Base-by-base conservation (phyloP, 352 stramenopile species). In the Globisporangium paddicum region DNA sequence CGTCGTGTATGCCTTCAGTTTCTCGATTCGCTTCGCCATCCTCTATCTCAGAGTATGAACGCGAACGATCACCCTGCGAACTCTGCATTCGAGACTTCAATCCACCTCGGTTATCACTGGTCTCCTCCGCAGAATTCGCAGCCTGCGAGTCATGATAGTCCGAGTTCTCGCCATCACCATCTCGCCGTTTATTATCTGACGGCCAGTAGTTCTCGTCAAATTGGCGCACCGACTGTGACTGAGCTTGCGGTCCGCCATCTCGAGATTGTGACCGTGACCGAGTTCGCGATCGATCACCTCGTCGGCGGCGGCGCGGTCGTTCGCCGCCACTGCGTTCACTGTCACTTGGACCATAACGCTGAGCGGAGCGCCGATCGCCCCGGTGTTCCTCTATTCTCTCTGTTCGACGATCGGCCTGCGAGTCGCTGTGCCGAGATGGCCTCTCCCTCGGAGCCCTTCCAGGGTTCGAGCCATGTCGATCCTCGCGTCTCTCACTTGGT, bases 151-250 rank as follows among this genome's bases (percentile, higher is more conserved):
- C 56, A 6, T 26, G 25, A 28, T 6, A 30, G 14, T 51, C 38
- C 1, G 26, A 45, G 5, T 13, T 18, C 32, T 57, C 47, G 9
- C 13, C 21, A 21, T 56, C 14, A 1, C 18, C 46, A 19, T 37
- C 56, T 30, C 35, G 48, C 10, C 35, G 49, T n/a, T 35, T 35
- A 37, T 9, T 42, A 9, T 47, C 38, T 18, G 55, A 47, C 2
- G 25, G 56, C 25, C 48, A 62, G 35, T 47, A 45, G 8, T 25
- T 57, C 47, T 40, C 34, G 19, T 63, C 56, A 16, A 28, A 56
- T 16, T 41, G 41, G 35, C 49, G 41, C 26, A 30, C 45, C 4
- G 32, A 13, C 46, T 48, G 47, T n/a, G 41, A 25, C 21, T 53
- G 54, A n/a, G 32, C 14, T 28, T 34, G 40, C 8, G 38, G 16